Conservation (phyloP, 179 eudicot species). For the Heliamphora pulchella region DNA sequence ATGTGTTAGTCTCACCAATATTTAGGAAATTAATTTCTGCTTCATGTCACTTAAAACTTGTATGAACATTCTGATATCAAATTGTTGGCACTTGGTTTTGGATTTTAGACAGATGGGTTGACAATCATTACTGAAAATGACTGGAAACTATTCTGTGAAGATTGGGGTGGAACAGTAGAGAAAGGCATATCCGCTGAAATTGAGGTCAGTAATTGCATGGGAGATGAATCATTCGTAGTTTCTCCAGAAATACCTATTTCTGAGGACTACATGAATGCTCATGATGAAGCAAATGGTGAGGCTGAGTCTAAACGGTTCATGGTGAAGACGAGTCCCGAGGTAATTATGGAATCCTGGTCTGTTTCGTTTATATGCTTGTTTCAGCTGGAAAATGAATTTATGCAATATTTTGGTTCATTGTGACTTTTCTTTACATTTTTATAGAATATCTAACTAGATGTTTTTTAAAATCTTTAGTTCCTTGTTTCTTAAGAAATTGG, state of each 20-base stretch:
- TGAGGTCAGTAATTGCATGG: conserved; percentile 33
- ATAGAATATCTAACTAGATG: neutral
- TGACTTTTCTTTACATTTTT: neutral
- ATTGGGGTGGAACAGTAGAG: conserved; percentile 60
- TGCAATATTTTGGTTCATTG: neutral
- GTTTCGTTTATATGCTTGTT: neutral
- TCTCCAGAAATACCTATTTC: conserved; percentile 43
- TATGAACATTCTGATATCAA: neutral
- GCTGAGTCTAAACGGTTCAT: conserved; percentile 38
- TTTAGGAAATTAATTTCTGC: neutral
- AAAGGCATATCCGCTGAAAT: conserved; percentile 64
- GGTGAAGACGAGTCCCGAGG: conserved; percentile 73
- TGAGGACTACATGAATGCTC: conserved; percentile 35
- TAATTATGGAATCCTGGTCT: conserved; percentile 21
- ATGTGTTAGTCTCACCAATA: conserved; percentile 1
- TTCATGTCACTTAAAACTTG: neutral
- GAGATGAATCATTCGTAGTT: conserved; percentile 31
- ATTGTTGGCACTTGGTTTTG: conserved; percentile 18
- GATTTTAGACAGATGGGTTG: conserved; percentile 60
- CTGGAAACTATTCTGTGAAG: conserved; percentile 82
- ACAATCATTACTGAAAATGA: conserved; percentile 65
- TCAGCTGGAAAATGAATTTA: neutral
- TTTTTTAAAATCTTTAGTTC: neutral
- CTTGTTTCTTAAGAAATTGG: neutral
- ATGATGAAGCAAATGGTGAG: conserved; percentile 42